Percentiles rank a stretch among this genome's conserved stretches.
Conservation (phyloP, 2,329 filamentous ascomycete species). For the Claviceps monticola region DNA sequence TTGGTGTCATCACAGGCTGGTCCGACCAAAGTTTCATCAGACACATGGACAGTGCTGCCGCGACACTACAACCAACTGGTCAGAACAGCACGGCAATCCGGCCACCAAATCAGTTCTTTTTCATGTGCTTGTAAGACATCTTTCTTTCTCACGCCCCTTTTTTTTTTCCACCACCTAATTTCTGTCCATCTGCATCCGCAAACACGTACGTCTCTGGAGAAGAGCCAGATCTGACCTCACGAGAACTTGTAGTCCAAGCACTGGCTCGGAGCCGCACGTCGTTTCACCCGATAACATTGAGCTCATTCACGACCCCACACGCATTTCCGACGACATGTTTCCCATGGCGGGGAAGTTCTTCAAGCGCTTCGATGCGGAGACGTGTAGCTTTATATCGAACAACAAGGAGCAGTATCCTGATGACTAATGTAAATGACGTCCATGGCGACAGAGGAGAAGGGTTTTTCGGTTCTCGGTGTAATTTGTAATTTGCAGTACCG, state of each 20-base stretch:
- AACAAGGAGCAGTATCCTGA: slow-evolving; percentile 69
- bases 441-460: neutral
- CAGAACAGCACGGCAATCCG: slow-evolving; percentile 8
- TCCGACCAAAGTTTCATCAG: slow-evolving; percentile 32
- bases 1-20: slow-evolving; percentile 84
- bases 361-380: slow-evolving; percentile 61
- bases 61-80: slow-evolving; percentile 13
- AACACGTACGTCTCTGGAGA: neutral
- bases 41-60: slow-evolving; percentile 14
- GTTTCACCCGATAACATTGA: slow-evolving; percentile 63
- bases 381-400: slow-evolving; percentile 70
- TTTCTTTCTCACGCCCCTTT: neutral
- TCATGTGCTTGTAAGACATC: slow-evolving; percentile 61
- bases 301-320: slow-evolving; percentile 34
- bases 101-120: slow-evolving; percentile 45
- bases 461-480: neutral
- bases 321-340: slow-evolving; percentile 44
- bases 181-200: neutral
- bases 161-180: neutral
- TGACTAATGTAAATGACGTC: slow-evolving; percentile 35
- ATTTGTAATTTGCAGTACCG: neutral
- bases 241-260: slow-evolving; percentile 16
- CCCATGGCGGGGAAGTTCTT: slow-evolving; percentile 72
- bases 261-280: slow-evolving; percentile 20
- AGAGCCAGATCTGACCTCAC: neutral